These are phyloP conservation scores for Castanea sativa DNA, from an alignment of 306 rosid species.

Conservation along the genomic window DNA sequence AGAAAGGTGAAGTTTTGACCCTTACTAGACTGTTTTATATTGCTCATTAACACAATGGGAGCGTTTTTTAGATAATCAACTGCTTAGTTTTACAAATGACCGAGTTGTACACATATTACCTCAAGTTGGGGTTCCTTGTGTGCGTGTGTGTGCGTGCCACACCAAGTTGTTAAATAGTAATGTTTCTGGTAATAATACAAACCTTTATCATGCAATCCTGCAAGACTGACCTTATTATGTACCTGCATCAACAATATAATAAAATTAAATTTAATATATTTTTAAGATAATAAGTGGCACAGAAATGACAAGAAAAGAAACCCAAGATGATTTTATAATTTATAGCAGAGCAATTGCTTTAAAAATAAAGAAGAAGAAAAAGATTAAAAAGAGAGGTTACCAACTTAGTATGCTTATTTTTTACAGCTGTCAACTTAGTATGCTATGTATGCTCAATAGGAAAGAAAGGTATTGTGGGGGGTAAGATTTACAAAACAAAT, in stretches of 20 bases:
- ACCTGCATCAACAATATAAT: constrained; percentile 50
- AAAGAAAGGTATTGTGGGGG: neutral
- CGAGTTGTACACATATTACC: too few species aligned
- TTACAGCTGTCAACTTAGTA: neutral
- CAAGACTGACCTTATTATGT: constrained; percentile 58
- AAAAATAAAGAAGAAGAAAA: neutral
- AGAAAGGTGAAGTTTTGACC: neutral
- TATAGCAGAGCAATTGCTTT: neutral
- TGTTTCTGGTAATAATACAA: constrained; percentile 21
- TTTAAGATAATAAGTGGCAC: constrained; percentile 14
- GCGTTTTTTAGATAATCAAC: neutral
- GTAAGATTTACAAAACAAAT: too few species aligned
- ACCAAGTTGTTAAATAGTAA: constrained; percentile 18
- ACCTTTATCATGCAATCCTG: constrained; percentile 98
- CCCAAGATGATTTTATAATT: constrained; percentile 1
- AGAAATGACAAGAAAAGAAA: constrained; percentile 5
- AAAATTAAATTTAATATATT: constrained; percentile 19
- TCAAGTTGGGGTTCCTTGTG: too few species aligned
- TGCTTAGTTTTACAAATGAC: neutral
- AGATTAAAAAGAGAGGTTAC: neutral
- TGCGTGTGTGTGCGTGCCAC: constrained; percentile 1
- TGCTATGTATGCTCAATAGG: neutral
- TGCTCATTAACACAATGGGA: neutral
- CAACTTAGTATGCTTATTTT: neutral
- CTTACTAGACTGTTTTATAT: neutral